Conservation (phyloP, 139 green algal genomes). For the Dunaliella sp. region DNA sequence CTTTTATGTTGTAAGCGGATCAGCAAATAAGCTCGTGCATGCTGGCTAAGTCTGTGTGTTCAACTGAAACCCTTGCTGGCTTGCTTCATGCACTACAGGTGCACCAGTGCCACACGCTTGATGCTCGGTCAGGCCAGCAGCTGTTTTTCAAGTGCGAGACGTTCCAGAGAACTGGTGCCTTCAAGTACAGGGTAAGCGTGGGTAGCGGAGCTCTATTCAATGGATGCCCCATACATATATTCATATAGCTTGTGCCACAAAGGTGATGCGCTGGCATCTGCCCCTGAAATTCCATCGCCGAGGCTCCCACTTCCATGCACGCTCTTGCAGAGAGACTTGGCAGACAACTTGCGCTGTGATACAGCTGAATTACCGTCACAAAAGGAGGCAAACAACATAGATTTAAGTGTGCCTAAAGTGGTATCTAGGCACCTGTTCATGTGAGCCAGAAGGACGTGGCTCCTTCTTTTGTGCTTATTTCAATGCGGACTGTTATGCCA, state of each 20-base stretch:
- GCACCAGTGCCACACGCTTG: slow-evolving; percentile 38
- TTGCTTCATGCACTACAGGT: slow-evolving; percentile 14
- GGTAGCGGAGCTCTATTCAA: background rate
- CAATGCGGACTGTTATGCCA: too few species aligned
- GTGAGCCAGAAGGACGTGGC: too few species aligned
- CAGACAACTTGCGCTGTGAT: background rate
- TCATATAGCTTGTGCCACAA: background rate
- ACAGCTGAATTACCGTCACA: background rate
- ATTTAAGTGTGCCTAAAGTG: too few species aligned
- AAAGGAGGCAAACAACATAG: too few species aligned
- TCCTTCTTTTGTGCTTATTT: too few species aligned
- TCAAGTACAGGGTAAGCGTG: slow-evolving; percentile 11
- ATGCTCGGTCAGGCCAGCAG: slow-evolving; percentile 22
- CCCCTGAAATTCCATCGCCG: too few species aligned
- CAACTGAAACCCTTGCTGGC: background rate
- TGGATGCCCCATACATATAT: background rate
- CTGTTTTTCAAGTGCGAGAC: slow-evolving; percentile 76
- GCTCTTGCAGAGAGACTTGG: background rate
- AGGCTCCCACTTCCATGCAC: too few species aligned
- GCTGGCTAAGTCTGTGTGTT: background rate
- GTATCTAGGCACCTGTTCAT: too few species aligned
- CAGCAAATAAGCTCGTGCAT: background rate
- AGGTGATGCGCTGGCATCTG: background rate
- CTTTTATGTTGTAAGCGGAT: background rate
- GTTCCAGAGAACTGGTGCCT: slow-evolving; percentile 51